phyloP scores from a whole-genome alignment of 1,284 basidiomycete genomes.

The Veloporphyrellus conicus region DNA sequence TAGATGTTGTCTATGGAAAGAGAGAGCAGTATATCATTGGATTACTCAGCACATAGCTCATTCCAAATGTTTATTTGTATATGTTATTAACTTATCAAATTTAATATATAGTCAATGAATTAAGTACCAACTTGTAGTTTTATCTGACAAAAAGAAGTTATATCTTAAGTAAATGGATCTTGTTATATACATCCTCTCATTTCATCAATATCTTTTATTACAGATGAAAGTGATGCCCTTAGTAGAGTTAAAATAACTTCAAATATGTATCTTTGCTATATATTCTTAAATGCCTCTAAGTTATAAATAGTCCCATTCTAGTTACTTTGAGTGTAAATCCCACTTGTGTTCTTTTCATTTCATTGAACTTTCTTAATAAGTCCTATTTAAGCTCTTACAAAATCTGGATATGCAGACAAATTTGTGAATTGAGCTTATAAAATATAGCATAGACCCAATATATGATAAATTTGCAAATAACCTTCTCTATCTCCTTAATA shows the following conservation, averaged over 20 bases:
- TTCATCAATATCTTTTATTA: neutral
- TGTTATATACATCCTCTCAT: neutral
- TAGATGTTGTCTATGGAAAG: slow-evolving; percentile 25
- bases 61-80: too few species aligned
- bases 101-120: slow-evolving; percentile 29
- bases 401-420: slow-evolving; percentile 30
- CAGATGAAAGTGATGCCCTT: slow-evolving; percentile 38
- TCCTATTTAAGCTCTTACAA: slow-evolving; percentile 24
- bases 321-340: slow-evolving; percentile 26
- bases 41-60: slow-evolving; percentile 13
- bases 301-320: slow-evolving; percentile 1
- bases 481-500: too few species aligned
- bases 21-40: slow-evolving; percentile 50
- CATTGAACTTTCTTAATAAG: slow-evolving; percentile 20
- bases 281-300: neutral
- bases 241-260: slow-evolving; percentile 42
- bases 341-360: neutral
- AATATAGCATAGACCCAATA: slow-evolving; percentile 7
- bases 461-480: too few species aligned
- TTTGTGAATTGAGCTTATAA: slow-evolving; percentile 38
- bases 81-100: neutral
- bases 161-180: slow-evolving; percentile 44
- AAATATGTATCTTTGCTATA: slow-evolving; percentile 22
- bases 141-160: slow-evolving; percentile 63
- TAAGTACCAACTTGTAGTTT: slow-evolving; percentile 37